Evolutionary conservation across 1,284 basidiomycete species (phyloP).

Genomic region (Tilletiopsis washingtonensis): DNA sequence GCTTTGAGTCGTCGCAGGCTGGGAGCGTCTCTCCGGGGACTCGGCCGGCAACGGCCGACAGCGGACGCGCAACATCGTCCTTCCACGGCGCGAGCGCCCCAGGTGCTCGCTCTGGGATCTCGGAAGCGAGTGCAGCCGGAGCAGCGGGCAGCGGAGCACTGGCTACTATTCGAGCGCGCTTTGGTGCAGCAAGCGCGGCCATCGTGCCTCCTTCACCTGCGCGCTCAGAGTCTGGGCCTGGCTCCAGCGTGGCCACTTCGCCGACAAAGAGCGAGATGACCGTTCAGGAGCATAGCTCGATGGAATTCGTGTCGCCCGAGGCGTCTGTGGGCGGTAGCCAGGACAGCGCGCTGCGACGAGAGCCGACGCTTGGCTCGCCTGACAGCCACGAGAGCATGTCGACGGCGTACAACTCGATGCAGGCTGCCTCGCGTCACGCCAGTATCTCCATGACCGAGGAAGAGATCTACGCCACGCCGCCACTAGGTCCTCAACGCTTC

Average conservation of each 20-base stretch:
- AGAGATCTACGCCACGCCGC: no score
- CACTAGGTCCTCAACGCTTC: no score
- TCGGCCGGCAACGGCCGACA: not conserved
- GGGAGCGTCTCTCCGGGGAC: not conserved
- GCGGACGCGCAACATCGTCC: not conserved
- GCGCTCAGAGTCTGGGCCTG: not conserved
- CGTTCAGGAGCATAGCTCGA: not conserved
- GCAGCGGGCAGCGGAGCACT: not conserved
- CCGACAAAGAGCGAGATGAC: not conserved
- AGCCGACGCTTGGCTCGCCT: no score
- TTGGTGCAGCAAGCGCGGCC: not conserved
- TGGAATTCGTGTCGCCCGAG: not conserved
- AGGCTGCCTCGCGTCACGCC: no score
- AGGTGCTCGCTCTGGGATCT: not conserved
- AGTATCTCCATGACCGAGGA: no score
- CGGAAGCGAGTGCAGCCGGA: not conserved
- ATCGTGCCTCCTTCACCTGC: no score
- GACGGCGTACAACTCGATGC: no score
- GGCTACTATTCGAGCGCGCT: conserved; percentile 5
- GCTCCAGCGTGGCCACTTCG: not conserved
- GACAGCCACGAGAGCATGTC: no score
- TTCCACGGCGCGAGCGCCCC: not conserved
- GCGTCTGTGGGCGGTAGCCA: not conserved
- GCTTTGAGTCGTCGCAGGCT: not conserved
- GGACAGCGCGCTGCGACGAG: not conserved